These are phyloP conservation scores for Pholiota molesta DNA, from an alignment of 768 basidiomycete species.

Conservation along the genomic window DNA sequence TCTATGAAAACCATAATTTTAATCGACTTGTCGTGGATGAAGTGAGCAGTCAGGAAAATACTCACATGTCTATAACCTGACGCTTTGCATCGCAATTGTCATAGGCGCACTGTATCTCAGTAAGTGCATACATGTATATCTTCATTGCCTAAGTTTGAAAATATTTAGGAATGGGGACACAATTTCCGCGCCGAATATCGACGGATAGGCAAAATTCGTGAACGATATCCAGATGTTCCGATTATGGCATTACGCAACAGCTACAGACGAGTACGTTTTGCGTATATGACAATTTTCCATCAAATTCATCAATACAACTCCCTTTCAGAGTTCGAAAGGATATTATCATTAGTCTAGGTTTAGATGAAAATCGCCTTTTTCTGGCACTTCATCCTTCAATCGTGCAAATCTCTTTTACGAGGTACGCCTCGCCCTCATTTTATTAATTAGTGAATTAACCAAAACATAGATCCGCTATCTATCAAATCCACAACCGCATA, in stretches of 20 bases:
- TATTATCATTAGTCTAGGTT: slow-evolving; percentile 67
- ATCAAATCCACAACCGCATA: slow-evolving; percentile 48
- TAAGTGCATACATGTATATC: slow-evolving; percentile 28
- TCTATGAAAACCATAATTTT: slow-evolving; percentile 59
- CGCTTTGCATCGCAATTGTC: neutral
- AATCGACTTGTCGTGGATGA: slow-evolving; percentile 84
- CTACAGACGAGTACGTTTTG: slow-evolving; percentile 61
- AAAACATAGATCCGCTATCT: slow-evolving; percentile 61
- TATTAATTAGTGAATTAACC: neutral
- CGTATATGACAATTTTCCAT: neutral
- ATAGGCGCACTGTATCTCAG: slow-evolving; percentile 85
- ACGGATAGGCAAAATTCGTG: slow-evolving; percentile 69
- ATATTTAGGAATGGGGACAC: slow-evolving; percentile 78
- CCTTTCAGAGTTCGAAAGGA: slow-evolving; percentile 68
- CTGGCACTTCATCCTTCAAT: slow-evolving; percentile 82
- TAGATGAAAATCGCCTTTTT: slow-evolving; percentile 58
- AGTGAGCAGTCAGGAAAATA: slow-evolving; percentile 37
- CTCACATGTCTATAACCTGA: neutral
- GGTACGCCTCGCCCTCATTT: slow-evolving; percentile 33
- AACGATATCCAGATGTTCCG: slow-evolving; percentile 67
- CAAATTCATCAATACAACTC: neutral
- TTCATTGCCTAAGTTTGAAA: no score
- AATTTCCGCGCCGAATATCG: slow-evolving; percentile 80
- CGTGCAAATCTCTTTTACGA: slow-evolving; percentile 82
- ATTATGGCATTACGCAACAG: slow-evolving; percentile 87